phyloP scores from a whole-genome alignment of 768 basidiomycete genomes.

The Auriscalpium vulgare region DNA sequence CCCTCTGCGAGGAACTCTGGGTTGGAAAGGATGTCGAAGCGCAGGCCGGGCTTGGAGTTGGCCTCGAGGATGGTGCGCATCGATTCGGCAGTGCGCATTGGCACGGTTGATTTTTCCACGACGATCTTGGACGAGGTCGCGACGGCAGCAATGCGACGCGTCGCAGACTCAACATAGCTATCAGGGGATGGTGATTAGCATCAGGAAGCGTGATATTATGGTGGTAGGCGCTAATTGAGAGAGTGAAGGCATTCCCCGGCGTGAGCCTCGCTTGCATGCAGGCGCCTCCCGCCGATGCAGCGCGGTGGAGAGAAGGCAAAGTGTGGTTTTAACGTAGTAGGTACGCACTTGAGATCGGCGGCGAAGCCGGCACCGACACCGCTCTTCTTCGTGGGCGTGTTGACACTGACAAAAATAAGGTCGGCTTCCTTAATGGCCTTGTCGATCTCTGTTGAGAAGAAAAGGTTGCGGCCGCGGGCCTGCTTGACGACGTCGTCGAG shows the following conservation, averaged over 20 bases:
- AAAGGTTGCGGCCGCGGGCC: conserved; percentile 89
- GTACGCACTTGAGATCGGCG: conserved; percentile 90
- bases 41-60: conserved; percentile 86
- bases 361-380: conserved; percentile 98
- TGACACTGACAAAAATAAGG: conserved; percentile 96
- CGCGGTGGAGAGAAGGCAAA: too few relatives aligned
- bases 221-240: not conserved
- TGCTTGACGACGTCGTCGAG: conserved; percentile 84
- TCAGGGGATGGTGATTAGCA: conserved; percentile 2
- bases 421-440: conserved; percentile 91
- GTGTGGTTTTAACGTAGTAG: not conserved
- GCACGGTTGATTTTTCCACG: conserved; percentile 98
- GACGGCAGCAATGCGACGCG: conserved; percentile 89
- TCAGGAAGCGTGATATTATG: conserved; percentile 1
- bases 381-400: conserved; percentile 97
- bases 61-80: conserved; percentile 99
- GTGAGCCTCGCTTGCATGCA: too few relatives aligned
- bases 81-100: conserved; percentile 96
- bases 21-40: conserved; percentile 98
- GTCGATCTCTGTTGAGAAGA: conserved; percentile 95
- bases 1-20: conserved; percentile 99
- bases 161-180: conserved; percentile 96
- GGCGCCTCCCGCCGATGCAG: too few relatives aligned
- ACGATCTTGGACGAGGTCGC: conserved; percentile 93
- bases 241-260: not conserved